A percentile compares a stretch with the other conserved stretches of the same genome.
These are phyloP conservation scores for Daldinia loculata DNA, from an alignment of 495 filamentous ascomycete species.

Conservation along the genomic window DNA sequence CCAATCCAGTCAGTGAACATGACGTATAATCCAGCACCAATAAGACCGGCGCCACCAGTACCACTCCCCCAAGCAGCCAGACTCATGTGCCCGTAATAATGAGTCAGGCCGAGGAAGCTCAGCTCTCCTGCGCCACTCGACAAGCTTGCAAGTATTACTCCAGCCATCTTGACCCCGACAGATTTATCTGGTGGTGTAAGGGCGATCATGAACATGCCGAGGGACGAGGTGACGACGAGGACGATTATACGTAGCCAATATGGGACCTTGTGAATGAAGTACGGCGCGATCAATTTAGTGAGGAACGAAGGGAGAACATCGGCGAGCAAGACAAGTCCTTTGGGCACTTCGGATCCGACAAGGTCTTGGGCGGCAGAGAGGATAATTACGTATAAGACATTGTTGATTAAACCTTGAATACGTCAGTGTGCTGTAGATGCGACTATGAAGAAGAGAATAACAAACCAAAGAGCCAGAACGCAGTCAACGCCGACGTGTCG, in stretches of 20 bases:
- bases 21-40: constrained; percentile 88
- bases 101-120: constrained; percentile 88
- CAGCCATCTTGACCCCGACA: constrained; percentile 77
- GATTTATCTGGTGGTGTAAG: constrained; percentile 71
- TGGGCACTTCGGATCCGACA: constrained; percentile 84
- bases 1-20: constrained; percentile 80
- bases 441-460: constrained; percentile 4
- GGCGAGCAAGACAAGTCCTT: constrained; percentile 90
- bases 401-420: constrained; percentile 86
- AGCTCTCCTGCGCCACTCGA: constrained; percentile 87
- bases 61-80: constrained; percentile 93
- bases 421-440: constrained; percentile 9
- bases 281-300: constrained; percentile 87
- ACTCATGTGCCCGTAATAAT: constrained; percentile 91
- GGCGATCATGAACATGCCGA: constrained; percentile 90
- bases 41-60: constrained; percentile 87
- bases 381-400: constrained; percentile 97
- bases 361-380: constrained; percentile 96
- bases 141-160: constrained; percentile 84
- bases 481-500: constrained; percentile 75
- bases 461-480: constrained; percentile 94
- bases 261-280: constrained; percentile 88
- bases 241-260: constrained; percentile 78
- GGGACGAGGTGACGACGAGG: constrained; percentile 73
- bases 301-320: constrained; percentile 89